Base-by-base conservation (phyloP, 495 filamentous ascomycete species). In the Parathielavia hyrcaniae region DNA sequence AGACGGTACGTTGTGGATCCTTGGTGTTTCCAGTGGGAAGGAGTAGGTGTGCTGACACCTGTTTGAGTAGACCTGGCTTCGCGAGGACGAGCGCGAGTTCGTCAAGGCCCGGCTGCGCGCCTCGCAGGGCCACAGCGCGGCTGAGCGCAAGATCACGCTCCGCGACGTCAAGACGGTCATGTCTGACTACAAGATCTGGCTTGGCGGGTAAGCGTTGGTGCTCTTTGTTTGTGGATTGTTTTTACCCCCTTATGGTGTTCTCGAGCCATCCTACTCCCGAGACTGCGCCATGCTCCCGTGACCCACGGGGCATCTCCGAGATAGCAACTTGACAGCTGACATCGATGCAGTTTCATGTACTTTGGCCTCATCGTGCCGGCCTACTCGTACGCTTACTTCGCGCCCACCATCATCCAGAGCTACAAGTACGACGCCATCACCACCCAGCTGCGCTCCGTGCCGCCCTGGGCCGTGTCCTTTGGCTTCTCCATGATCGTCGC, bases 301-400 rank as follows among this genome's bases (percentile, higher is more conserved):
- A n/a, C n/a, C n/a, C n/a, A n/a, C n/a, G n/a, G n/a, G n/a, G n/a
- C n/a, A n/a, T n/a, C n/a, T n/a, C n/a, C n/a, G n/a, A n/a, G n/a
- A n/a, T n/a, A n/a, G n/a, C n/a, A n/a, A n/a, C n/a, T n/a, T n/a
- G n/a, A n/a, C n/a, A n/a, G n/a, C n/a, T n/a, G n/a, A n/a, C n/a
- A n/a, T n/a, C n/a, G n/a, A n/a, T n/a, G n/a, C n/a, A n/a, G n/a
- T 2, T 80, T 96, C 65, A 92, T 95, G 89, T 95, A 95, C 71
- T 89, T 91, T 43, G 88, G 87, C 7, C 74, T 96, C 34, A 86
- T 96, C 59, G 90, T 96, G 2, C 88, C 93, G 0, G 90, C 88
- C 35, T 96, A 96, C 64, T 79, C 82, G 69, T 78, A 77, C 66
- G 78, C 67, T 48, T 79, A 76, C 76, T 96, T 96, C 69, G 81